Percentiles rank a stretch among this genome's conserved stretches.
Evolutionary conservation across 2,329 filamentous ascomycete genomes (phyloP).

Genomic region (Clonostachys rhizophaga): DNA sequence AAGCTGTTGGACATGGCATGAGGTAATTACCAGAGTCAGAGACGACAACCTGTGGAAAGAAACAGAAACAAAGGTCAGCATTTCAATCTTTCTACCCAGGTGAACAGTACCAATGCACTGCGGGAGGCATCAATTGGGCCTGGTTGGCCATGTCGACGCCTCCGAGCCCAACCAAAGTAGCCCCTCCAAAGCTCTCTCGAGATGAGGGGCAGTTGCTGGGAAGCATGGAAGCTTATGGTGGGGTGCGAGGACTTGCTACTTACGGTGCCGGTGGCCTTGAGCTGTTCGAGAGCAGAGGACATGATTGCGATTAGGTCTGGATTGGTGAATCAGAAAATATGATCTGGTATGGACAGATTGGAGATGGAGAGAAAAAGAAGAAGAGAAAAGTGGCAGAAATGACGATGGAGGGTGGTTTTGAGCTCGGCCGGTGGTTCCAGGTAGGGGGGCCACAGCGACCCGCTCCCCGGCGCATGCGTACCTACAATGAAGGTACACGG

Average conservation of each 20-base stretch:
- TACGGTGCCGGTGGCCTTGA: conserved; percentile 96
- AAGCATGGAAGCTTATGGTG: conserved; percentile 8
- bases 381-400: conserved; percentile 7
- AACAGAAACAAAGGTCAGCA: conserved; percentile 2
- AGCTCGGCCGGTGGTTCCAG: neutral
- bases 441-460: too few relatives aligned
- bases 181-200: neutral
- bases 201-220: conserved; percentile 5
- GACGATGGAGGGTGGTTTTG: conserved; percentile 10
- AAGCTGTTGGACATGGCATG: neutral
- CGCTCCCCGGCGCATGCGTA: too few relatives aligned
- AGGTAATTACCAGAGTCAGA: conserved; percentile 82
- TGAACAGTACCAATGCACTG: neutral
- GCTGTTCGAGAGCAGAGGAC: conserved; percentile 89
- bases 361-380: conserved; percentile 1
- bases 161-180: neutral
- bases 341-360: conserved; percentile 3
- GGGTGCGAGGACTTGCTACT: conserved; percentile 34
- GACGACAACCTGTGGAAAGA: conserved; percentile 72
- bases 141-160: neutral
- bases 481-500: too few relatives aligned
- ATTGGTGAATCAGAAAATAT: conserved; percentile 1
- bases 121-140: neutral
- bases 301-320: conserved; percentile 38
- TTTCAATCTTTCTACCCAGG: neutral